Base-by-base conservation (phyloP, 352 stramenopile species). In the Globisporangium carolinianum region DNA sequence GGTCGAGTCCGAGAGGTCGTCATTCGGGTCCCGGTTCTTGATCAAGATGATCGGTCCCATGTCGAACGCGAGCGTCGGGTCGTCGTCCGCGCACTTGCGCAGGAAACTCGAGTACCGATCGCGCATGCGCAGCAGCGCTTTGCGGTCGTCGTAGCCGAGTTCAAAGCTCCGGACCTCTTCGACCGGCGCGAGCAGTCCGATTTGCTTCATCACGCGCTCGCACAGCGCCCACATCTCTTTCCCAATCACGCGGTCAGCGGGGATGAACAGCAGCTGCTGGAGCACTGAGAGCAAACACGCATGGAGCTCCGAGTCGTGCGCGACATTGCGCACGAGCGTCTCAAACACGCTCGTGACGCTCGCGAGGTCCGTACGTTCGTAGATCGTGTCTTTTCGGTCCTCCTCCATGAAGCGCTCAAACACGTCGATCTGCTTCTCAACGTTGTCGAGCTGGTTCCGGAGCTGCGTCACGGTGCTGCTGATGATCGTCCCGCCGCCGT, bases 341-440 rank as follows among this genome's bases (percentile, higher is more conserved):
- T 72, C 63, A 54, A 86, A 89, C 2, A 94, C 82, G 53, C 78
- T 89, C 32, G 87, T 73, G 36, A 84, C 59, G 1, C 75, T 89
- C 9, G 81, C 73, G 32, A 94, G 62, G 59, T 94, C 83, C 6
- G 83, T 94, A 41, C 78, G 67, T 49, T 89, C 79, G 65, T 89
- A 94, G 55, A 94, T 89, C 11, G 83, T 91, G 61, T 91, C 77
- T 69, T 91, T 91, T 12, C 83, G 83, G 57, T 94, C 83, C 46
- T 94, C 83, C 57, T 91, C 83, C 83, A 91, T 91, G 50, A 94
- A 94, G 14, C 82, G 75, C 58, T 94, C 83, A 53, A 94, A 94
- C 47, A 94, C 83, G 62, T 94, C 83, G 49, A 94, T 94, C 55
- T 94, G 83, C 57, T 91, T 91, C 57, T 94, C 83, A 73, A 94